Evolutionary conservation across 2,329 filamentous ascomycete species (phyloP).

Genomic region (Fusarium xyrophilum): DNA sequence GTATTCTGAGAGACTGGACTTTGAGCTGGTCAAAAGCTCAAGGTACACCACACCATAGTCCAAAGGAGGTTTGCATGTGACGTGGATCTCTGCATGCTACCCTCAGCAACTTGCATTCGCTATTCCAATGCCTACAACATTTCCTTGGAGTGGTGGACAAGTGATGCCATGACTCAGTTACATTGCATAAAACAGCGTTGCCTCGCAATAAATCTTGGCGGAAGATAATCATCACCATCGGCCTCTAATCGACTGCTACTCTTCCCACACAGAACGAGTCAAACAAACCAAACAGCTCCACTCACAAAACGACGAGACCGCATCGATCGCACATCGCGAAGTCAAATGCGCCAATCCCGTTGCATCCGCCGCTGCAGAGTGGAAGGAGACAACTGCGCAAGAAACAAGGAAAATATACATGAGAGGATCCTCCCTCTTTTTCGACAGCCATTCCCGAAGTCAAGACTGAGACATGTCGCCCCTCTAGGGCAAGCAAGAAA

Average conservation of each 20-base stretch:
- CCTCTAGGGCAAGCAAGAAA: neutral
- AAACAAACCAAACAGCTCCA: conserved; percentile 7
- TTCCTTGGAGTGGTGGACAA: neutral
- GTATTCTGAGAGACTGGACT: neutral
- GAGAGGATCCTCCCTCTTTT: conserved; percentile 11
- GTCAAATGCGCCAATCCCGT: conserved; percentile 33
- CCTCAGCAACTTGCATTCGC: neutral
- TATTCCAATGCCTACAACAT: neutral
- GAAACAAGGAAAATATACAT: conserved; percentile 24
- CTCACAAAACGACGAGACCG: conserved; percentile 23
- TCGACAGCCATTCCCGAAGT: conserved; percentile 30
- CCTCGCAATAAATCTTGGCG: conserved; percentile 15
- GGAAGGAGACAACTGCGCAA: conserved; percentile 4
- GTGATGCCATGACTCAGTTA: neutral
- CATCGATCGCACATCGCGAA: conserved; percentile 15
- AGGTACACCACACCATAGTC: neutral
- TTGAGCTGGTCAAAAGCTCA: neutral
- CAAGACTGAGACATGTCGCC: conserved; percentile 38
- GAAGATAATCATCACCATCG: neutral
- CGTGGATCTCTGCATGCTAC: neutral
- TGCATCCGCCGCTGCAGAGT: conserved; percentile 18
- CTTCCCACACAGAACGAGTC: neutral
- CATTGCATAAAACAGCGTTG: neutral
- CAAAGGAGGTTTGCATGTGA: neutral
- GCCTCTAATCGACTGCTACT: neutral